Evolutionary conservation across 1,284 basidiomycete genomes (phyloP).

Genomic region (Leccinum huronense): DNA sequence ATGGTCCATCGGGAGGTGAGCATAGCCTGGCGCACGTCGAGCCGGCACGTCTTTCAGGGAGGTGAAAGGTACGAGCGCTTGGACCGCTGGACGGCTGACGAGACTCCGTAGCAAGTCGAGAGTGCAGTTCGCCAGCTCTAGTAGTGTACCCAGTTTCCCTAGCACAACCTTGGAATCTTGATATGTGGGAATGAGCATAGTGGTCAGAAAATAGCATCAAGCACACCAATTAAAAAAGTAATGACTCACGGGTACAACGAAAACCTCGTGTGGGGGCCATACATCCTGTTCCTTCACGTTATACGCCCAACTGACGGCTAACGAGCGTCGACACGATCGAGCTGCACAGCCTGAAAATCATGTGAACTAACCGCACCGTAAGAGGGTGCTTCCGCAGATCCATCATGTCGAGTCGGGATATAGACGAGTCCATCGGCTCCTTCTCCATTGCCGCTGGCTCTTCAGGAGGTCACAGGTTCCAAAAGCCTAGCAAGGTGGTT

Average conservation of each 20-base stretch:
- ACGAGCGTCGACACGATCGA: too few relatives aligned
- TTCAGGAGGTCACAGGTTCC: conserved; percentile 74
- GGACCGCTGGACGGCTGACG: conserved; percentile 53
- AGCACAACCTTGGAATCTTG: conserved; percentile 81
- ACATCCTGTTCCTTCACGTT: too few relatives aligned
- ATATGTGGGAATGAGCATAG: neutral
- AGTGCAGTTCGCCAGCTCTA: conserved; percentile 72
- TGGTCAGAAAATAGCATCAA: neutral
- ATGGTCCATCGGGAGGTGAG: too few relatives aligned
- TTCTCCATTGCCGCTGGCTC: conserved; percentile 69
- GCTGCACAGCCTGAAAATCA: conserved; percentile 46
- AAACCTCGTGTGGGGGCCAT: too few relatives aligned
- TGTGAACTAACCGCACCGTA: conserved; percentile 65
- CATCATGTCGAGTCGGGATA: conserved; percentile 46
- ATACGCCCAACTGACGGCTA: too few relatives aligned
- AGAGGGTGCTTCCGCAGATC: conserved; percentile 69
- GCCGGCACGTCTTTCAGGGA: conserved; percentile 41
- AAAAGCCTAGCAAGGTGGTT: conserved; percentile 80
- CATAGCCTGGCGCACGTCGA: conserved; percentile 58
- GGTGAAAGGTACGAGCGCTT: conserved; percentile 46
- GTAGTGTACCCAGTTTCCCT: conserved; percentile 75
- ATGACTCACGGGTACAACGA: too few relatives aligned
- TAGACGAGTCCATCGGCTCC: conserved; percentile 40
- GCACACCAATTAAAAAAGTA: conserved; percentile 38
- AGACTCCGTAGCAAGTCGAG: conserved; percentile 67